These are phyloP conservation scores for Venturia effusa DNA, from an alignment of 2,329 filamentous ascomycete genomes.

Conservation along the genomic window DNA sequence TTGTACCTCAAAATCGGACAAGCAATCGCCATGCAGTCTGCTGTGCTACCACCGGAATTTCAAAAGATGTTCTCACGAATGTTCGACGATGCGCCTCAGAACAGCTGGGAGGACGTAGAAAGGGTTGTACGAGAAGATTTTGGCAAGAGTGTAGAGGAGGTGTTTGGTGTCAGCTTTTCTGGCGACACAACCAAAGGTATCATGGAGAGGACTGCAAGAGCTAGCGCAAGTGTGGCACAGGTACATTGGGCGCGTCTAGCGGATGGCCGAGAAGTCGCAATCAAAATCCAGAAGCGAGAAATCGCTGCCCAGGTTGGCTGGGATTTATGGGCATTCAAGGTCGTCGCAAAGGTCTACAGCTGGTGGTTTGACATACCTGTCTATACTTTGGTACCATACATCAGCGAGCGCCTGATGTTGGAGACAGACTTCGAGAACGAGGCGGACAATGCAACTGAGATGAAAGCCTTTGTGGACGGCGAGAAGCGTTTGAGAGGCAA, in stretches of 20 bases:
- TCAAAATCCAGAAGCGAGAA: constrained; percentile 95
- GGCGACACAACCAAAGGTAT: constrained; percentile 52
- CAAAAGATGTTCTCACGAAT: constrained; percentile 92
- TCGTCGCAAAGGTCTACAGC: constrained; percentile 65
- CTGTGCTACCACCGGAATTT: constrained; percentile 85
- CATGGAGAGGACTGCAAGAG: constrained; percentile 61
- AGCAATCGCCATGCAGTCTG: constrained; percentile 96
- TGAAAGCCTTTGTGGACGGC: constrained; percentile 63
- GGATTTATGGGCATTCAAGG: constrained; percentile 95
- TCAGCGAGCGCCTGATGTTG: constrained; percentile 79
- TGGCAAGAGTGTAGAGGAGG: constrained; percentile 70
- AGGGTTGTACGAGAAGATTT: constrained; percentile 82
- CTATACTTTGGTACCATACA: constrained; percentile 83
- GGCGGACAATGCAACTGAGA: constrained; percentile 74
- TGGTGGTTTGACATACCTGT: constrained; percentile 88
- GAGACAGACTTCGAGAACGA: constrained; percentile 95
- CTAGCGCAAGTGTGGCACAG: constrained; percentile 87
- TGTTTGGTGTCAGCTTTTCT: constrained; percentile 79
- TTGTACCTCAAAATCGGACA: constrained; percentile 97
- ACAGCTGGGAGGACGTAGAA: constrained; percentile 76
- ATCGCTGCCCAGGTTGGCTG: constrained; percentile 83
- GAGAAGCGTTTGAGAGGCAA: constrained; percentile 67
- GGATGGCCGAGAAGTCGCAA: constrained; percentile 83
- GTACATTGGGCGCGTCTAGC: constrained; percentile 85
- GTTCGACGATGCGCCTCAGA: constrained; percentile 97